These are phyloP conservation scores for Tuber umbilicatum DNA, from an alignment of 495 filamentous ascomycete species.

Conservation along the genomic window DNA sequence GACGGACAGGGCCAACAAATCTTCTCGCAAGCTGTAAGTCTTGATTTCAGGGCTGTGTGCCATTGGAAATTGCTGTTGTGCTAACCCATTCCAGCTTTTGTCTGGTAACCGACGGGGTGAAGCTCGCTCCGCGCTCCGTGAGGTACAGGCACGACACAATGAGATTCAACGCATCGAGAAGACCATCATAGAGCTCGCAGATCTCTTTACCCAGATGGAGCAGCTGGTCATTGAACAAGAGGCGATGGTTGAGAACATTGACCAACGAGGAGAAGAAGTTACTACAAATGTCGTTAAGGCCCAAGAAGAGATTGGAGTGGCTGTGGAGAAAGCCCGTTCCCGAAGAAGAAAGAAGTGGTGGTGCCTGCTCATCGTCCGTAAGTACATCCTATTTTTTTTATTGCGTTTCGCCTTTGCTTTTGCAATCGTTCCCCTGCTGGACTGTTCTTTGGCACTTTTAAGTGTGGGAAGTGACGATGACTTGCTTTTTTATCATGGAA, in stretches of 20 bases:
- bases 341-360: constrained; percentile 97
- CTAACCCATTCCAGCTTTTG: constrained; percentile 46
- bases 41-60: constrained; percentile 7
- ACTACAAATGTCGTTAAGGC: constrained; percentile 70
- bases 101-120: constrained; percentile 68
- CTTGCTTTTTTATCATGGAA: constrained; percentile 3
- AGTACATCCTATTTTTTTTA: constrained; percentile 45
- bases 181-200: constrained; percentile 74
- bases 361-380: constrained; percentile 74
- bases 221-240: constrained; percentile 78
- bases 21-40: constrained; percentile 72
- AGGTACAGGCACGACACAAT: constrained; percentile 74
- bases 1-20: constrained; percentile 62
- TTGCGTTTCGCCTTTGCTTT: not conserved
- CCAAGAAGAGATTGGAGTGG: constrained; percentile 69
- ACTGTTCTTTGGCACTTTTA: constrained; percentile 22
- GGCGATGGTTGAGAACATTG: constrained; percentile 64
- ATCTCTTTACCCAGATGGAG: constrained; percentile 80
- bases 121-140: constrained; percentile 66
- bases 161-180: constrained; percentile 86
- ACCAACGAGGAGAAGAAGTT: constrained; percentile 72
- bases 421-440: constrained; percentile 16
- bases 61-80: constrained; percentile 14
- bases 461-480: constrained; percentile 13
- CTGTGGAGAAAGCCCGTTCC: constrained; percentile 69